Evolutionary conservation across 495 filamentous ascomycete species (phyloP).

Genomic region (Pseudevernia furfuracea): DNA sequence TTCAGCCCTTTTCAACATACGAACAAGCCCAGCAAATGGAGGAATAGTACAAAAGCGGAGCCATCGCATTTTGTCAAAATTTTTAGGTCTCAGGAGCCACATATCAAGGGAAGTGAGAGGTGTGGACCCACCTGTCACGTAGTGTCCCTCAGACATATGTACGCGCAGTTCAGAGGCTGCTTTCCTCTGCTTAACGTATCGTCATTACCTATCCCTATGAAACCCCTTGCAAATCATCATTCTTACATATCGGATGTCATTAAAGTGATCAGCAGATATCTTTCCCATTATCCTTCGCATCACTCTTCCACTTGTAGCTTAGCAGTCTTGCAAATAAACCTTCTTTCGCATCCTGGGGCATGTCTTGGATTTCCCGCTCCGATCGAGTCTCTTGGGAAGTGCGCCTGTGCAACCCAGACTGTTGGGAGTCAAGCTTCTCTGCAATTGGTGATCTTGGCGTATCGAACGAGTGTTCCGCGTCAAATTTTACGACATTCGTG

Average conservation of each 20-base stretch:
- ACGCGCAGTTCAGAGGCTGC: neutral
- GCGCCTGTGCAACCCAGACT: neutral
- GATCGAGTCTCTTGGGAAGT: neutral
- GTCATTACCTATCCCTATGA: neutral
- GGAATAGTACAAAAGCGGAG: no score
- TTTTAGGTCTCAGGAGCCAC: neutral
- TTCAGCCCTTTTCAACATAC: no score
- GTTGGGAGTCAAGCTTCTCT: neutral
- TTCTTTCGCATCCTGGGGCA: neutral
- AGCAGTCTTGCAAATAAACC: neutral
- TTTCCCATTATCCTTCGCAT: neutral
- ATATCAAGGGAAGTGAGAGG: neutral
- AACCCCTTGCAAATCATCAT: no score
- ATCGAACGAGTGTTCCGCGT: neutral
- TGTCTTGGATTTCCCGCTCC: conserved; percentile 5
- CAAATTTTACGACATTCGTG: neutral
- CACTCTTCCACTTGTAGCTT: conserved; percentile 6
- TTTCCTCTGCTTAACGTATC: neutral
- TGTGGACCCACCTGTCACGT: neutral
- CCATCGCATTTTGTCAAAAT: no score
- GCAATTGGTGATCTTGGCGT: neutral
- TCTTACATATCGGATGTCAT: neutral
- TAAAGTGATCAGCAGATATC: neutral
- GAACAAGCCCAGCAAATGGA: no score
- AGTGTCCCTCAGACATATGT: neutral